phyloP scores from a whole-genome alignment of 2,329 filamentous ascomycete genomes.

The Pseudogymnoascus sp. region DNA sequence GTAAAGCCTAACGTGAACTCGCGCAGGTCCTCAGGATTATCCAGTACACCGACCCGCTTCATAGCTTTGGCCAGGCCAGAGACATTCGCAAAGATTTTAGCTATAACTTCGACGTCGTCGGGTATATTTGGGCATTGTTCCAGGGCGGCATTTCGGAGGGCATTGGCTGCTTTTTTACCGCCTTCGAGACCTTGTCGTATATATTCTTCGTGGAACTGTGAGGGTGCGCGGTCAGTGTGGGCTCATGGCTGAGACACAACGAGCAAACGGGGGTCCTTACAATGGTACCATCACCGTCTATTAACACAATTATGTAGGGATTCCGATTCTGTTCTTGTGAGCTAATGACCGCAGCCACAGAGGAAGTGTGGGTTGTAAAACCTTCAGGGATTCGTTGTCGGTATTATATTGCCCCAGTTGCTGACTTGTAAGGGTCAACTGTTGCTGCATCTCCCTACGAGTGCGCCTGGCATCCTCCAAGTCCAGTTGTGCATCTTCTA shows the following conservation, averaged over 20 bases:
- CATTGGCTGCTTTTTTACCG: constrained; percentile 33
- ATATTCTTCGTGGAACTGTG: constrained; percentile 50
- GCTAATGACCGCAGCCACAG: not conserved
- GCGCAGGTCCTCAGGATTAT: constrained; percentile 38
- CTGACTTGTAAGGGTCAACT: constrained; percentile 35
- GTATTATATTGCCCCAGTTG: constrained; percentile 30
- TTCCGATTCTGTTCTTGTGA: constrained; percentile 35
- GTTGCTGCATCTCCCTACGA: constrained; percentile 44
- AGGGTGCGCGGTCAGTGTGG: not conserved
- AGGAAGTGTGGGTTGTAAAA: constrained; percentile 24
- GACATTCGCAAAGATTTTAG: constrained; percentile 50
- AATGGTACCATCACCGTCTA: constrained; percentile 57
- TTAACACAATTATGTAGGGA: constrained; percentile 51
- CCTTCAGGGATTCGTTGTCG: constrained; percentile 40
- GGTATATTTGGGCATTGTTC: constrained; percentile 38
- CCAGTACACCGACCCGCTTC: constrained; percentile 40
- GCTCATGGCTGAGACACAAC: constrained; percentile 1
- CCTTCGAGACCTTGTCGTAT: constrained; percentile 44
- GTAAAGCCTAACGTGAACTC: constrained; percentile 55
- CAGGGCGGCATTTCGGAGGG: constrained; percentile 41
- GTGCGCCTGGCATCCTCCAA: constrained; percentile 42
- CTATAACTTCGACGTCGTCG: constrained; percentile 45
- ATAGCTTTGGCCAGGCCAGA: constrained; percentile 43
- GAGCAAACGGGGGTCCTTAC: constrained; percentile 32
- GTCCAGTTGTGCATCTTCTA: constrained; percentile 42